Evolutionary conservation across 225 moss, liverwort and hornwort genomes (phyloP).

Genomic region (Pseudoscleropodium purum): DNA sequence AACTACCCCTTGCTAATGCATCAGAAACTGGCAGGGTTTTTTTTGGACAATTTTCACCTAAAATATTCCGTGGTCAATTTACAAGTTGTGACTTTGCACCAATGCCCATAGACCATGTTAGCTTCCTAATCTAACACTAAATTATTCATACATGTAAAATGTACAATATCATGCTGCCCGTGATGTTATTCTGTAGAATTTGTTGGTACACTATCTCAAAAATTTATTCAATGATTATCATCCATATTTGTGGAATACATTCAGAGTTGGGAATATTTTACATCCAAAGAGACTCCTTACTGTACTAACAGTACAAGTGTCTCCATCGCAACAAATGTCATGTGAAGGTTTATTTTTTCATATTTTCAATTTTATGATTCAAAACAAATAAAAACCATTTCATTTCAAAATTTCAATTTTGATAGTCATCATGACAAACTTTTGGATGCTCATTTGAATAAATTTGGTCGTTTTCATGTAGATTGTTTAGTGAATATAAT

Average conservation of each 20-base stretch:
- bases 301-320: not conserved
- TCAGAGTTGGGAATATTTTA: not conserved
- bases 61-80: accelerated
- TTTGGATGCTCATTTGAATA: not conserved
- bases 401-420: not conserved
- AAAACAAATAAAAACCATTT: not conserved
- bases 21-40: not conserved
- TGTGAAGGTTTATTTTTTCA: not conserved
- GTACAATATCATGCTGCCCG: not conserved
- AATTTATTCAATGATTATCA: not conserved
- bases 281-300: not conserved
- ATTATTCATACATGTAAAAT: not conserved
- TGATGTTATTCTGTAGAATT: not conserved
- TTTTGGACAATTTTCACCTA: not conserved
- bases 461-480: not conserved
- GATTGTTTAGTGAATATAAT: not conserved
- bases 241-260: not conserved
- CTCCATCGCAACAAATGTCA: not conserved
- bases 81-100: not conserved
- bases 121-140: not conserved
- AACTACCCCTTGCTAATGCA: not conserved
- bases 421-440: too few relatives aligned
- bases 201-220: too few relatives aligned
- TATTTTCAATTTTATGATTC: not conserved
- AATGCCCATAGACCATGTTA: not conserved